Evolutionary conservation across 768 basidiomycete species (phyloP).

Genomic region (Amanita subjunquillea): DNA sequence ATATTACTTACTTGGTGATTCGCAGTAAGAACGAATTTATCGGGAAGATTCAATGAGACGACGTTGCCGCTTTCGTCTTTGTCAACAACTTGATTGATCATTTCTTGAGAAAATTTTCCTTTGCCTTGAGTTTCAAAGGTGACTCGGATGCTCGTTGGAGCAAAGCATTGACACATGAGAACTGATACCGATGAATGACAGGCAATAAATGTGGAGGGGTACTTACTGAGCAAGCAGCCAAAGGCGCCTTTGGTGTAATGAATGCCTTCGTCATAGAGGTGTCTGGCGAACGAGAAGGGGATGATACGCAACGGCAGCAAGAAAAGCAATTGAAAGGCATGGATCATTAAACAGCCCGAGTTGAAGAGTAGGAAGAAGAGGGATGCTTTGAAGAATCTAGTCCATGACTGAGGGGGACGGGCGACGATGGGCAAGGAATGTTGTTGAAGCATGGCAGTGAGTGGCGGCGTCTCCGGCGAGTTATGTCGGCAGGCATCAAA

Average conservation of each 20-base stretch:
- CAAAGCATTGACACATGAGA: slow-evolving; percentile 74
- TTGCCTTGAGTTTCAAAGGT: slow-evolving; percentile 65
- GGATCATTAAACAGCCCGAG: slow-evolving; percentile 56
- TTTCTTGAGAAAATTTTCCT: slow-evolving; percentile 50
- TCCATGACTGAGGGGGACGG: slow-evolving; percentile 47
- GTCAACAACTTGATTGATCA: slow-evolving; percentile 46
- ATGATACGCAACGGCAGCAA: slow-evolving; percentile 58
- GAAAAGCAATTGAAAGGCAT: slow-evolving; percentile 62
- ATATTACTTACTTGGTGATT: slow-evolving; percentile 74
- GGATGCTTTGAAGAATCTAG: slow-evolving; percentile 34
- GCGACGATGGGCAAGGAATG: slow-evolving; percentile 41
- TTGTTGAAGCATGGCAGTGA: background rate
- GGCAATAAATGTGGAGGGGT: background rate
- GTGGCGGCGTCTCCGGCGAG: background rate
- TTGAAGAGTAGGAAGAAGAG: slow-evolving; percentile 51
- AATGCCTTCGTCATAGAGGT: slow-evolving; percentile 59
- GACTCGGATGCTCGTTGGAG: slow-evolving; percentile 61
- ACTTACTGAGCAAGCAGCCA: slow-evolving; percentile 56
- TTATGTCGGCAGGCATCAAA: background rate
- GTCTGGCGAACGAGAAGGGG: slow-evolving; percentile 44
- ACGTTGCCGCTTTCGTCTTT: slow-evolving; percentile 49
- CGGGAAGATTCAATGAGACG: slow-evolving; percentile 57
- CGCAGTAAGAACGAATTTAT: slow-evolving; percentile 73
- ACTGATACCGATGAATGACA: slow-evolving; percentile 28
- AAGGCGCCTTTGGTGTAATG: slow-evolving; percentile 79